Evolutionary conservation across 805 yeast species (phyloP).

Genomic region (Vanderwaltozyma yarrowii): DNA sequence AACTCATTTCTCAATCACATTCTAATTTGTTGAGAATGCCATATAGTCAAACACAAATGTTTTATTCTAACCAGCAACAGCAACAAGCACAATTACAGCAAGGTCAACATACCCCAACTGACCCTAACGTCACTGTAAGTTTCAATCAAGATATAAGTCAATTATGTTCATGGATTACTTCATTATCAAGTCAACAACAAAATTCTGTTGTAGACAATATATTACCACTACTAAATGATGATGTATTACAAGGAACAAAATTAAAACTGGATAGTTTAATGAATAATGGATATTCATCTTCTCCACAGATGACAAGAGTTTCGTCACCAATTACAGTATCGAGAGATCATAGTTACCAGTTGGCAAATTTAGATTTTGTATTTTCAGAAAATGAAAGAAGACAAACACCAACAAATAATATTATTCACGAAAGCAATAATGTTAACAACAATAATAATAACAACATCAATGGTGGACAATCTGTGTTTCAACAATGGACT

Average conservation of each 20-base stretch:
- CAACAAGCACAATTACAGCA: slow-evolving; percentile 2
- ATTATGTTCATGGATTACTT: slow-evolving; percentile 41
- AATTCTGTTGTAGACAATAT: slow-evolving; percentile 45
- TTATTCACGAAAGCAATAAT: neutral
- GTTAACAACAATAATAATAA: neutral
- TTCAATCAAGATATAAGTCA: slow-evolving; percentile 43
- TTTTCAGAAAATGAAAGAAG: slow-evolving; percentile 5
- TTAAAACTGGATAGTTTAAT: slow-evolving; percentile 33
- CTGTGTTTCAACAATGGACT: neutral
- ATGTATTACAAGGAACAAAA: slow-evolving; percentile 40
- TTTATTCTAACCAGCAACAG: neutral
- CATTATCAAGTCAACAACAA: slow-evolving; percentile 41
- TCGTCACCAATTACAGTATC: slow-evolving; percentile 19
- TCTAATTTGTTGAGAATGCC: neutral
- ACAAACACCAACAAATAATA: slow-evolving; percentile 1
- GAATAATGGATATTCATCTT: slow-evolving; percentile 4
- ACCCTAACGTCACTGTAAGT: neutral
- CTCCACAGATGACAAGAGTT: slow-evolving; percentile 17
- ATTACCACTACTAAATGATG: slow-evolving; percentile 41
- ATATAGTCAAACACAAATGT: neutral
- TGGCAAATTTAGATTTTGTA: slow-evolving; percentile 12
- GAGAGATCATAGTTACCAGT: slow-evolving; percentile 9
- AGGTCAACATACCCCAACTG: neutral
- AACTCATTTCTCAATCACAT: neutral
- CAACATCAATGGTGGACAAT: too few species aligned